These are phyloP conservation scores for Hygrophorus pudorinus DNA, from an alignment of 768 basidiomycete genomes.

Conservation along the genomic window DNA sequence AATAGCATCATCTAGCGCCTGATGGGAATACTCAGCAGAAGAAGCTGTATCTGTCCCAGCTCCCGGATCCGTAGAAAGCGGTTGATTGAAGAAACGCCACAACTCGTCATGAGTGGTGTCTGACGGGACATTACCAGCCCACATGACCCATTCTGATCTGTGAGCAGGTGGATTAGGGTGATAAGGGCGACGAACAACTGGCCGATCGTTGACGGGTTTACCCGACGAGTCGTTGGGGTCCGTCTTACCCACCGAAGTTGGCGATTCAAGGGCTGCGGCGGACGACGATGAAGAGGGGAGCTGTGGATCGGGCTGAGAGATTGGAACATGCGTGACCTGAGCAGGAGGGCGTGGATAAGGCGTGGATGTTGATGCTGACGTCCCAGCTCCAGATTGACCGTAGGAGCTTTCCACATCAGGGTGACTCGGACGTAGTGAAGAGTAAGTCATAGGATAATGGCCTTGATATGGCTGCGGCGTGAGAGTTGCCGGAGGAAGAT, in stretches of 20 bases:
- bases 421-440: conserved; percentile 14
- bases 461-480: conserved; percentile 21
- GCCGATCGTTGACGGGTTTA: background rate
- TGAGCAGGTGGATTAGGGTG: conserved; percentile 65
- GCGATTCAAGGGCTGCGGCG: background rate
- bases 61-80: too few relatives aligned
- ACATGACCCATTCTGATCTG: conserved; percentile 91
- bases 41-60: too few relatives aligned
- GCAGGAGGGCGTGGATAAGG: too few relatives aligned
- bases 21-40: background rate
- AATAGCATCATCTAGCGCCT: background rate
- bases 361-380: conserved; percentile 9
- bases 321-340: background rate
- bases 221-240: background rate
- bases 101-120: conserved; percentile 81
- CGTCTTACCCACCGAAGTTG: background rate
- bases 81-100: conserved; percentile 67
- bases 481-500: conserved; percentile 25
- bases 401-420: conserved; percentile 16
- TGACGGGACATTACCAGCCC: conserved; percentile 86
- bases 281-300: conserved; percentile 1
- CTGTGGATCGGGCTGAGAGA: background rate
- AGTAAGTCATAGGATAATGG: conserved; percentile 22
- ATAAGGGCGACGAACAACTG: background rate
- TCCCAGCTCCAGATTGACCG: conserved; percentile 11